Evolutionary conservation across 140 eudicot species (phyloP).

Genomic region (Anethum foeniculum): DNA sequence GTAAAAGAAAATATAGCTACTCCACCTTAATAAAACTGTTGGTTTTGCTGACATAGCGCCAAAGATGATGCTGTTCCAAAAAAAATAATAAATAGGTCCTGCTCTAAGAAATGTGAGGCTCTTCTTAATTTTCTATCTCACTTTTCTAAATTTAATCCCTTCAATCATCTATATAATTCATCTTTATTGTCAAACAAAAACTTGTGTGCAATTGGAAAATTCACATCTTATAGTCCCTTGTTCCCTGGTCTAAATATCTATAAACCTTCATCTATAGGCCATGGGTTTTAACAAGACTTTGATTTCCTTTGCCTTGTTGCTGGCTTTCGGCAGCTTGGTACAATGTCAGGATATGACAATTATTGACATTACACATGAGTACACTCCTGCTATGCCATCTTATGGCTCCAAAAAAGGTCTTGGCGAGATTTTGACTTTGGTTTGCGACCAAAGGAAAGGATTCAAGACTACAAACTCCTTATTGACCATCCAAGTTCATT

Average conservation of each 20-base stretch:
- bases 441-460: background rate
- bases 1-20: background rate
- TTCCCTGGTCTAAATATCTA: background rate
- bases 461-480: background rate
- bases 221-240: background rate
- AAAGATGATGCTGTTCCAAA: background rate
- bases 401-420: background rate
- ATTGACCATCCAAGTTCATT: background rate
- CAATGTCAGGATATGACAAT: background rate
- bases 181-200: background rate
- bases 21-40: background rate
- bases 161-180: background rate
- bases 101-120: background rate
- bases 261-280: background rate
- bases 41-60: background rate
- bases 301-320: background rate
- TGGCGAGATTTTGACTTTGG: background rate
- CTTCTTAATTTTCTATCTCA: background rate
- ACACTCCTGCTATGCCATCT: slow-evolving; percentile 3
- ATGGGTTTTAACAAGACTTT: background rate
- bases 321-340: background rate
- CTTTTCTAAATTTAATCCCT: background rate
- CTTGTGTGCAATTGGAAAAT: background rate
- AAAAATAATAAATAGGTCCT: background rate
- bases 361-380: slow-evolving; percentile 11